Evolutionary conservation across 495 filamentous ascomycete genomes (phyloP).

Genomic region (Entonaema liquescens): DNA sequence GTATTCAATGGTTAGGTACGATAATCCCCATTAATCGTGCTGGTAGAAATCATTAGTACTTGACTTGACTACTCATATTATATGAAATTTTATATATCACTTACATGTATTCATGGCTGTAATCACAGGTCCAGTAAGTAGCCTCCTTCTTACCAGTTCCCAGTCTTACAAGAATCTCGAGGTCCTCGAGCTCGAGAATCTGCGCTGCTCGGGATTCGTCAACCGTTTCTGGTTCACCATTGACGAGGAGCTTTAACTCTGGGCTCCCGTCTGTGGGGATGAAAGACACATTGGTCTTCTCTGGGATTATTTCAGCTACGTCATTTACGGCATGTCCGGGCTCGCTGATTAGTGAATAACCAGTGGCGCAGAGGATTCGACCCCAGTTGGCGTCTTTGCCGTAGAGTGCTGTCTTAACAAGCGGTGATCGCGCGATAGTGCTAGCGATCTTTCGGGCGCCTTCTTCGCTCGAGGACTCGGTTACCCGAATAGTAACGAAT

Average conservation of each 20-base stretch:
- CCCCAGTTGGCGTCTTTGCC: slow-evolving; percentile 98
- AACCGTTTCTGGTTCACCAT: slow-evolving; percentile 92
- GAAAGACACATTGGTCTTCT: slow-evolving; percentile 91
- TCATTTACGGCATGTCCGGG: slow-evolving; percentile 62
- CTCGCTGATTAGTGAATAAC: slow-evolving; percentile 81
- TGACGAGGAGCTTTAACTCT: slow-evolving; percentile 83
- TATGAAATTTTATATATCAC: not conserved
- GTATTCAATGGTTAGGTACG: slow-evolving; percentile 16
- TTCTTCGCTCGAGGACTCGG: slow-evolving; percentile 71
- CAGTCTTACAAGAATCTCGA: slow-evolving; percentile 82
- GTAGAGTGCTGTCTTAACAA: slow-evolving; percentile 97
- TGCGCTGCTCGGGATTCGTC: slow-evolving; percentile 86
- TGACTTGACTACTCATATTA: not conserved
- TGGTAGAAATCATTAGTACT: slow-evolving; percentile 15
- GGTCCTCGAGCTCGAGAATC: slow-evolving; percentile 86
- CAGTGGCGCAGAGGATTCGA: slow-evolving; percentile 92
- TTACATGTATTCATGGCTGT: slow-evolving; percentile 92
- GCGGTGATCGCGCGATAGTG: slow-evolving; percentile 89
- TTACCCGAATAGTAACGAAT: slow-evolving; percentile 92
- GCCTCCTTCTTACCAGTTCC: slow-evolving; percentile 77
- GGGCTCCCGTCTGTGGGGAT: slow-evolving; percentile 83
- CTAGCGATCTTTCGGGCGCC: slow-evolving; percentile 77
- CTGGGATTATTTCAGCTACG: slow-evolving; percentile 73
- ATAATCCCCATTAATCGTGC: slow-evolving; percentile 40
- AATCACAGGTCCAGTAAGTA: slow-evolving; percentile 95